Conservation (phyloP, 176 grass and related monocot genomes). For the Oryza meridionalis region DNA sequence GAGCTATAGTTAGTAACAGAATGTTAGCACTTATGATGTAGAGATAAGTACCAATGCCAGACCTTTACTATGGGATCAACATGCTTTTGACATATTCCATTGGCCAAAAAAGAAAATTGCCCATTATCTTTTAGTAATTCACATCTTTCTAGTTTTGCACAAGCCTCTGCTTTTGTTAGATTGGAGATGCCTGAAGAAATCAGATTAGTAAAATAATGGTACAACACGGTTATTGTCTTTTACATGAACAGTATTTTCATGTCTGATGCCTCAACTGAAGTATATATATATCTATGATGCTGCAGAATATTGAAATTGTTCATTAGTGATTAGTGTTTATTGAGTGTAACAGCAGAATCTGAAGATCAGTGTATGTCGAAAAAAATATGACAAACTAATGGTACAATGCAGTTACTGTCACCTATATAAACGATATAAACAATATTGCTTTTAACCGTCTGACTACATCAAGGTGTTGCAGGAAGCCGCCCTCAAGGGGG, state of each 20-base stretch:
- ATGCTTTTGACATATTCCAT: background rate
- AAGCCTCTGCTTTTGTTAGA: background rate
- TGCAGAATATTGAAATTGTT: too few relatives aligned
- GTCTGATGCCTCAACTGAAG: background rate
- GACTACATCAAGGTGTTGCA: too few relatives aligned
- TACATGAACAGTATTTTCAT: background rate
- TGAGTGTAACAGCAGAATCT: too few relatives aligned
- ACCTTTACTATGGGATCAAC: background rate
- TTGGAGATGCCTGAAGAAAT: background rate
- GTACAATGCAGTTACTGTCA: too few relatives aligned
- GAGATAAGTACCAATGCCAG: background rate
- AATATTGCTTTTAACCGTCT: too few relatives aligned
- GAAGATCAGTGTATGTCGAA: too few relatives aligned
- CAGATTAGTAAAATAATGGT: background rate
- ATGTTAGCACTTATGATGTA: background rate
- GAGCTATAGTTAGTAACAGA: background rate
- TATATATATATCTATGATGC: too few relatives aligned
- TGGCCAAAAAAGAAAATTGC: background rate
- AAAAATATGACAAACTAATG: too few relatives aligned
- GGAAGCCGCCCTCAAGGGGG: too few relatives aligned
- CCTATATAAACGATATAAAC: too few relatives aligned
- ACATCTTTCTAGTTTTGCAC: background rate
- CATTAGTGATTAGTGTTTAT: too few relatives aligned
- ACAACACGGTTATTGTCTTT: background rate
- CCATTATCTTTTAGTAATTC: background rate